These are phyloP conservation scores for Plantago elongata DNA, from an alignment of 257 asterid species.

Conservation along the genomic window DNA sequence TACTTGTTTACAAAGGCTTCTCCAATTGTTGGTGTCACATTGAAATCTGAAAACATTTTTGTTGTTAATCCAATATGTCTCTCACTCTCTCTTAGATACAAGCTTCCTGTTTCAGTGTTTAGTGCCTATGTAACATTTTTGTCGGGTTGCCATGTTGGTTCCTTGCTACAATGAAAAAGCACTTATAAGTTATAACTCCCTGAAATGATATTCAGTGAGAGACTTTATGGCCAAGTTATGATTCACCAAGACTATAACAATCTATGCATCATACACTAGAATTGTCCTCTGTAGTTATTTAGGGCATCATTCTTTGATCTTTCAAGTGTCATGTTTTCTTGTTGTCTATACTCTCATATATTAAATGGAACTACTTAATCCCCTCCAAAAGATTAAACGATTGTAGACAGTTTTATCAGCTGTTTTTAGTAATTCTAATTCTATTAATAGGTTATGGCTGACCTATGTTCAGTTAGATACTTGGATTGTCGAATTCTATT, in stretches of 20 bases:
- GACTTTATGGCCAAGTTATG: neutral
- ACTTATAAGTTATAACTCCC: neutral
- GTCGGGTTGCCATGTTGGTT: neutral
- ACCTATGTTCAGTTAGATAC: neutral
- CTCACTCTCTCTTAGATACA: too few relatives aligned
- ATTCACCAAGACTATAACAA: neutral
- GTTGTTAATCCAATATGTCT: too few relatives aligned
- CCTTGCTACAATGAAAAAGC: neutral
- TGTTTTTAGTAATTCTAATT: too few relatives aligned
- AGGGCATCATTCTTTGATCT: neutral
- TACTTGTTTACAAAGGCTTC: too few relatives aligned
- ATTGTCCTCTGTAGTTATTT: too few relatives aligned
- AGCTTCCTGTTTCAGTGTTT: too few relatives aligned
- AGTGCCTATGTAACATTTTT: too few relatives aligned
- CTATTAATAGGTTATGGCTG: neutral
- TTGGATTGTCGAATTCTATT: neutral
- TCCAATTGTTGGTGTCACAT: too few relatives aligned
- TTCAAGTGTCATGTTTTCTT: neutral
- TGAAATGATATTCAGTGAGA: neutral
- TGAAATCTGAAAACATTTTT: too few relatives aligned
- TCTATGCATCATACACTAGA: too few relatives aligned
- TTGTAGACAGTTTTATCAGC: too few relatives aligned
- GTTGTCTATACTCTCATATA: neutral
- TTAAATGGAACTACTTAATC: neutral
- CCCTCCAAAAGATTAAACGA: too few relatives aligned